Evolutionary conservation across 805 yeast genomes (phyloP), one percentile per base, ranked within the genome.

Genomic region (Helenozyma rhizophorensis): DNA sequence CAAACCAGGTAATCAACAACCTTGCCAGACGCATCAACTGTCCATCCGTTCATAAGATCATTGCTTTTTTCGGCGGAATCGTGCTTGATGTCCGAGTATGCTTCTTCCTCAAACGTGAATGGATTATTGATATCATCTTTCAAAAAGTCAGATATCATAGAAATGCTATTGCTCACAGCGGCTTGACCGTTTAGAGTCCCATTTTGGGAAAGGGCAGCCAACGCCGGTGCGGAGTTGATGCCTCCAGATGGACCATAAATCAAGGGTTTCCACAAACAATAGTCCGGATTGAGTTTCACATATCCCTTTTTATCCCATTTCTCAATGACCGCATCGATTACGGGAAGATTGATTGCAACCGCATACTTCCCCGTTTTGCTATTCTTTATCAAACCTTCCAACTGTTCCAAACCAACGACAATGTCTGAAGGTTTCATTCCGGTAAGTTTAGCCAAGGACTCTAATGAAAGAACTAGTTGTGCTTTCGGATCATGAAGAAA

Each of bases 341-440:
- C 44, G 1, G 50, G 47, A 18, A 74, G 39, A 41, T 83, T 72
- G 7, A 84, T 58, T 8, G 62, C 63, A 3, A 86, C 63, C 0
- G 72, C 78, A 55, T 76, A 86, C 16, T 51, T 52, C 12, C 65
- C 64, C 1, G 72, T 65, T 0, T 33, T 36, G 2, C 70, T 65
- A 36, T 75, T 67, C 21, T 69, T 60, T 1, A 75, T 60, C 14
- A 93, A 61, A 7, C 82, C 78, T 16, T 76, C 69, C 18, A 90
- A 58, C 36, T 79, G 82, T 55, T 93, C 98, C 14, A 93, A 62
- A 0, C 94, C 95, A 28, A 83, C 84, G 5, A 90, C 70, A 0
- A 89, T 87, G 58, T 93, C 97, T 10, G 90, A 82, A 7, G 83
- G 72, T 2, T 73, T 80, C 89, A 93, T 83, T 0, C 97, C 97